Conservation (phyloP, 306 rosid genomes). For the Malus domestica region DNA sequence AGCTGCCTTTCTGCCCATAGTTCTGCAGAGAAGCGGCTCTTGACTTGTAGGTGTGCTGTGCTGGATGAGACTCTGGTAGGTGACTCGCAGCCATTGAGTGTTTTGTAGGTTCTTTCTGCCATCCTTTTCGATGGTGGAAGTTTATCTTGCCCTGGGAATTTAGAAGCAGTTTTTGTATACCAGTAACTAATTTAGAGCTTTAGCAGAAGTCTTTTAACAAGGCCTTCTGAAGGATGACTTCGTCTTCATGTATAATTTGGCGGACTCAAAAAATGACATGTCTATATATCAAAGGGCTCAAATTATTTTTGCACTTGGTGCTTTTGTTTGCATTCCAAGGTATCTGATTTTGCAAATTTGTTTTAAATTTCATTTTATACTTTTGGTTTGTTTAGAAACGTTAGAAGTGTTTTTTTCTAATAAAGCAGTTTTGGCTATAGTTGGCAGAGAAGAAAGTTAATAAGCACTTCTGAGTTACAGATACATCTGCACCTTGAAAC, state of each 20-base stretch:
- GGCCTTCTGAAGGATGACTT: constrained; percentile 12
- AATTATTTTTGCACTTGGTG: neutral
- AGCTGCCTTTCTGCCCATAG: neutral
- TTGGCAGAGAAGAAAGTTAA: too few species aligned
- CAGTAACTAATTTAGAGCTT: constrained; percentile 26
- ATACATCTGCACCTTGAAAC: too few species aligned
- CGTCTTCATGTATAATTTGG: constrained; percentile 4
- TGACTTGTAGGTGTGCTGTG: constrained; percentile 1
- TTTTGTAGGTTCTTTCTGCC: constrained; percentile 21
- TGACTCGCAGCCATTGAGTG: constrained; percentile 19
- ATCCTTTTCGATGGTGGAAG: constrained; percentile 6
- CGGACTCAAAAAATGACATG: neutral
- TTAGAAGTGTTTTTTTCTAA: too few species aligned
- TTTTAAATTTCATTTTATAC: neutral
- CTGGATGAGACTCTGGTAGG: constrained; percentile 10
- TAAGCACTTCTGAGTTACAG: too few species aligned
- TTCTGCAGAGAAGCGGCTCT: constrained; percentile 9
- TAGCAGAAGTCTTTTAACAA: constrained; percentile 22
- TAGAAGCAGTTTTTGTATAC: constrained; percentile 31
- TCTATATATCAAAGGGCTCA: constrained; percentile 15
- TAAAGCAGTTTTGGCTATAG: too few species aligned
- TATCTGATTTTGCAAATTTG: neutral
- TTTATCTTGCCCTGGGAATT: neutral
- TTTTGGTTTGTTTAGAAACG: too few species aligned
- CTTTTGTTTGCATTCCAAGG: neutral